phyloP scores from a whole-genome alignment of 116 monocot species.

The Thalassia testudinum region DNA sequence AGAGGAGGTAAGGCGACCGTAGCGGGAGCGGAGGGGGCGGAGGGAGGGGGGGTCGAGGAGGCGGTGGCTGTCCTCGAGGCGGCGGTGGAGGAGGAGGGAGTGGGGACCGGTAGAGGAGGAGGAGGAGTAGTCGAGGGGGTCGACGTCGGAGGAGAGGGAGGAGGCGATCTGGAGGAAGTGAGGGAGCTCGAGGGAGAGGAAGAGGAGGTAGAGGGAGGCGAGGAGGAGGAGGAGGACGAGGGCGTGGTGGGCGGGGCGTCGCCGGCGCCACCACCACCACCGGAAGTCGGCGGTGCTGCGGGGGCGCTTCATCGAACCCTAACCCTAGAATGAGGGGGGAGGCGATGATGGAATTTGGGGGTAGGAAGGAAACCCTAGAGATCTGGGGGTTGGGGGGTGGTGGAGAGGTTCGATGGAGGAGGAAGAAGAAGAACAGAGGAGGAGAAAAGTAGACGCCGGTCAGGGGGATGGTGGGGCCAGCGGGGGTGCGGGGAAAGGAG shows the following conservation, averaged over 20 bases:
- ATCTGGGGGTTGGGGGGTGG: too few species aligned
- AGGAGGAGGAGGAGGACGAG: conserved; percentile 24
- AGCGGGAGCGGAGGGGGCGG: conserved; percentile 8
- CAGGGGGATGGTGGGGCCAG: too few species aligned
- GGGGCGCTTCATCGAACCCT: too few species aligned
- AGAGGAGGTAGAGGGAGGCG: conserved; percentile 39
- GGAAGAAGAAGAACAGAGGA: too few species aligned
- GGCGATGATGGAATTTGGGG: too few species aligned
- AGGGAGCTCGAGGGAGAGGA: conserved; percentile 41
- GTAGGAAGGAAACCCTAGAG: too few species aligned
- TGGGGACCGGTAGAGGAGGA: conserved; percentile 7
- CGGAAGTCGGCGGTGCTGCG: too few species aligned
- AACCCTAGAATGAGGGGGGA: too few species aligned
- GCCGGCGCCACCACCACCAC: conserved; percentile 6
- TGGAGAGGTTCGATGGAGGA: too few species aligned
- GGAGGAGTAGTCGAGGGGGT: conserved; percentile 2
- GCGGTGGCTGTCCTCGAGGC: conserved; percentile 5
- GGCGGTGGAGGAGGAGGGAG: conserved; percentile 5
- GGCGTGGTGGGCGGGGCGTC: conserved; percentile 31
- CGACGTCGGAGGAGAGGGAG: conserved; percentile 9
- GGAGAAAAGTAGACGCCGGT: too few species aligned
- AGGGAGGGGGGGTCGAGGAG: neutral
- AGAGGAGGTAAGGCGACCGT: conserved; percentile 32
- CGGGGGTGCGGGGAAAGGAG: too few species aligned
- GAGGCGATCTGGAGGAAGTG: conserved; percentile 31